Evolutionary conservation across 306 rosid genomes (phyloP).

Genomic region (Carpinus viminea): DNA sequence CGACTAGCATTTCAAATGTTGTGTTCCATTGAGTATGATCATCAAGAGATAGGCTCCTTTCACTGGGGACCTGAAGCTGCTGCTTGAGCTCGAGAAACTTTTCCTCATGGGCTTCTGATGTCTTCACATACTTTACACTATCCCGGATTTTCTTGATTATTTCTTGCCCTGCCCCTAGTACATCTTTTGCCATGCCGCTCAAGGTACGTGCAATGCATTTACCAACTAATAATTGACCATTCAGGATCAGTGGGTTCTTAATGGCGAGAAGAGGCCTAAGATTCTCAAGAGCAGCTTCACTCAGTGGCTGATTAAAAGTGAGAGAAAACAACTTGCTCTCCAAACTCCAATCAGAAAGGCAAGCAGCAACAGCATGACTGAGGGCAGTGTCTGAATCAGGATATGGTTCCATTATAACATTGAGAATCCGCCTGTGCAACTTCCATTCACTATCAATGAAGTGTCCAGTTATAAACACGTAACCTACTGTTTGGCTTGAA

Average conservation of each 20-base stretch:
- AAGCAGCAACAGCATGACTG: conserved; percentile 83
- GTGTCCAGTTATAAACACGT: conserved; percentile 82
- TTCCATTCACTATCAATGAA: conserved; percentile 92
- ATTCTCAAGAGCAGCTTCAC: conserved; percentile 58
- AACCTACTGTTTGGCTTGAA: conserved; percentile 80
- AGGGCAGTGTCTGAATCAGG: conserved; percentile 77
- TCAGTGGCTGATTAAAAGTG: conserved; percentile 50
- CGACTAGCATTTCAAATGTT: conserved; percentile 88
- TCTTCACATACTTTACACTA: conserved; percentile 85
- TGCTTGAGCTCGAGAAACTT: conserved; percentile 75
- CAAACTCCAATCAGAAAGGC: conserved; percentile 89
- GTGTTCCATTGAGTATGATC: conserved; percentile 84
- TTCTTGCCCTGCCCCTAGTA: conserved; percentile 49
- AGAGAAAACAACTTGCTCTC: conserved; percentile 79
- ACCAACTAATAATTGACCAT: conserved; percentile 77
- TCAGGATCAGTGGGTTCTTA: conserved; percentile 79
- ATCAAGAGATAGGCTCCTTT: conserved; percentile 67
- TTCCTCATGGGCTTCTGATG: conserved; percentile 83
- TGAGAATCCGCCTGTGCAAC: conserved; percentile 75
- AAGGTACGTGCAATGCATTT: conserved; percentile 78
- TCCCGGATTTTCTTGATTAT: conserved; percentile 64
- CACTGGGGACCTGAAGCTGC: conserved; percentile 90
- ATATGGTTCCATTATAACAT: conserved; percentile 95
- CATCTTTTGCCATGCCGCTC: conserved; percentile 68
- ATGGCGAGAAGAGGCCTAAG: conserved; percentile 73